A percentile compares a stretch with the other conserved stretches of the same genome.
phyloP scores from a whole-genome alignment of 805 yeast species.

The Phaffomyces opuntiae region DNA sequence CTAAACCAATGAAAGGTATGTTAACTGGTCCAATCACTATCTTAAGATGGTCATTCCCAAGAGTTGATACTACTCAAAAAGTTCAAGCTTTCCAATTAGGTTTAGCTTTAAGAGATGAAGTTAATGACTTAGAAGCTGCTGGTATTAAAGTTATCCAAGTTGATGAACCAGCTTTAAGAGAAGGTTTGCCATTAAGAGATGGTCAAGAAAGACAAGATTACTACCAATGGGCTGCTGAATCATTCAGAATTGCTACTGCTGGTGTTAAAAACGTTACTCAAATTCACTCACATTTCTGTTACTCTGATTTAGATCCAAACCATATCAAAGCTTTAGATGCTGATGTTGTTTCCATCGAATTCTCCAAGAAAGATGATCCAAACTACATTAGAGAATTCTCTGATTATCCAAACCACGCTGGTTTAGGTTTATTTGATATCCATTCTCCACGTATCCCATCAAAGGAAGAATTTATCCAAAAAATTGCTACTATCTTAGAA shows the following conservation, averaged over 20 bases:
- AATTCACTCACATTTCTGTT: conserved; percentile 99
- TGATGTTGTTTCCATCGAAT: conserved; percentile 98
- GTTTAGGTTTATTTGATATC: conserved; percentile 97
- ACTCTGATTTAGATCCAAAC: conserved; percentile 99
- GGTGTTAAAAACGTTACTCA: conserved; percentile 94
- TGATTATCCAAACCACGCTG: conserved; percentile 98
- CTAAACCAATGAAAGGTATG: conserved; percentile 99
- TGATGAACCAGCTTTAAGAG: conserved; percentile 99
- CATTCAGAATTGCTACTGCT: conserved; percentile 98
- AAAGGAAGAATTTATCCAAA: conserved; percentile 88
- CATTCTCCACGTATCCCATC: conserved; percentile 99
- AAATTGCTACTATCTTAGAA: conserved; percentile 91
- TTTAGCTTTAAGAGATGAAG: conserved; percentile 97
- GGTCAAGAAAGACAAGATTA: conserved; percentile 95
- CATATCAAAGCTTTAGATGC: conserved; percentile 99
- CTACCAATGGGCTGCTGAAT: conserved; percentile 98
- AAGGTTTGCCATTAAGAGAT: conserved; percentile 98
- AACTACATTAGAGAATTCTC: conserved; percentile 96
- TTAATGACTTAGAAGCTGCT: conserved; percentile 94
- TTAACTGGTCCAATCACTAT: conserved; percentile 99
- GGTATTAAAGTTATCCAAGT: conserved; percentile 98
- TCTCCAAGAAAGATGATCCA: conserved; percentile 99
- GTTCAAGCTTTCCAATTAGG: conserved; percentile 95
- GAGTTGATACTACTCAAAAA: conserved; percentile 92
- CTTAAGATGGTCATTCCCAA: conserved; percentile 99